Base-by-base conservation (phyloP, 345 rosid species). In the Sisymbrium irio region DNA sequence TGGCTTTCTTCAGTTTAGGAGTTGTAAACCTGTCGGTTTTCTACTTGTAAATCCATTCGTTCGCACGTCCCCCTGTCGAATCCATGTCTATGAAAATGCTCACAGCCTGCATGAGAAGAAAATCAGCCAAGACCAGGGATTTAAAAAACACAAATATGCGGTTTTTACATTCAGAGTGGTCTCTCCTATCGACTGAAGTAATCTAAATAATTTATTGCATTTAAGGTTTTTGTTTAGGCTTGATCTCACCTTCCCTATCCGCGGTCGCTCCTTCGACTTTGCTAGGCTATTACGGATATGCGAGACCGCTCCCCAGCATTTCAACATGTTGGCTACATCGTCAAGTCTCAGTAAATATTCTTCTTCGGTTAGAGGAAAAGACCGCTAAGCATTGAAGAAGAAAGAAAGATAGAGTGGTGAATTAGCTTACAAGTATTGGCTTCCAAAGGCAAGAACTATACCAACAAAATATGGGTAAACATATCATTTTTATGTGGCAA, bases 11-110 rank as follows among this genome's bases (percentile, higher is more conserved):
- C 12, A 36, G 70, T 69, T 27, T 54, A 25, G 33, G 9, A 22
- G 28, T 22, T 9, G 30, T n/a, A 35, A 57, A 36, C 60, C 19
- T 18, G 37, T 33, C 28, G 59, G 22, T 25, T 62, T 70, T 67
- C 78, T 89, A 94, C 83, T 87, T 88, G 91, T 91, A 94, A 75
- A 91, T 94, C 98, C 97, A 89, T 87, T 94, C 98, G 53, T 87
- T 91, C 67, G 97, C 90, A 17, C 96, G 92, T 22, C 97, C 98
- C 59, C 97, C 95, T 4, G 96, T 79, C 15, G 87, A 92, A 60
- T 94, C 96, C 98, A 91, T 89, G 79, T 94, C 98, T 60, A 91
- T 94, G 62, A 89, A 94, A 65, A 94, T 91, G 95, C 98, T 89
- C 0, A 94, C 98, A n/a, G 98, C 98, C 98, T 91, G 91, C 74